phyloP scores from a whole-genome alignment of 192 early-diverging fungal species.

The Borealophlyctis nickersoniae region DNA sequence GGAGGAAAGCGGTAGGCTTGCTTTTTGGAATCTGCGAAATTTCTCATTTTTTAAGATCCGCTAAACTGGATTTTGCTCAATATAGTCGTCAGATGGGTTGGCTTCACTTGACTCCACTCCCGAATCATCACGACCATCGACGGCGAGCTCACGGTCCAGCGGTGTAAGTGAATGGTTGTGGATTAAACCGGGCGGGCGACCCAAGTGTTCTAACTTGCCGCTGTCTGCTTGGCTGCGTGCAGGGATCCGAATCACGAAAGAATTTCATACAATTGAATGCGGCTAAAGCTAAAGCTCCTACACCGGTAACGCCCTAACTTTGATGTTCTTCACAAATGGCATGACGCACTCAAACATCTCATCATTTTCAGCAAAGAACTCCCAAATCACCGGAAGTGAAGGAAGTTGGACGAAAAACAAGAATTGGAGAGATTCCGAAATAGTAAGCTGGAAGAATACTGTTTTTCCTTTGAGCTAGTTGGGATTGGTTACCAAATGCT shows the following conservation, averaged over 20 bases:
- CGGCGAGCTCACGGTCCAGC: too few species aligned
- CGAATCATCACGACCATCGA: conserved; percentile 33
- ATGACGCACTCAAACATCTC: background rate
- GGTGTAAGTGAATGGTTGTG: conserved; percentile 2
- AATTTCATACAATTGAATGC: conserved; percentile 50
- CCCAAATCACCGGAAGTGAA: conserved; percentile 21
- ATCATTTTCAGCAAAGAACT: background rate
- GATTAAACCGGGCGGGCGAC: background rate
- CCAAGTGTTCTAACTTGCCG: background rate
- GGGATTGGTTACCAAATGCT: conserved; percentile 5
- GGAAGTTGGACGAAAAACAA: conserved; percentile 20
- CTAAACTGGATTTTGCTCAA: background rate
- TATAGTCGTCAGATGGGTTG: background rate
- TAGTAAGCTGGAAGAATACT: conserved; percentile 34
- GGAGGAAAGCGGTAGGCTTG: conserved; percentile 13
- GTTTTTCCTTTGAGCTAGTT: background rate
- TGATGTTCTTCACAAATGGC: background rate
- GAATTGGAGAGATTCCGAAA: conserved; percentile 49
- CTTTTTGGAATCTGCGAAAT: background rate
- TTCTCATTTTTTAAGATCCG: background rate
- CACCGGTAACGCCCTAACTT: conserved; percentile 4
- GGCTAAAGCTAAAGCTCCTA: conserved; percentile 26
- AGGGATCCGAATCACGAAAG: conserved; percentile 23
- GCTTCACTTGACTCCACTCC: background rate
- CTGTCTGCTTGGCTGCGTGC: conserved; percentile 4